These are phyloP conservation scores for Gastrodia elata DNA, from an alignment of 106 monocot species.

Conservation along the genomic window DNA sequence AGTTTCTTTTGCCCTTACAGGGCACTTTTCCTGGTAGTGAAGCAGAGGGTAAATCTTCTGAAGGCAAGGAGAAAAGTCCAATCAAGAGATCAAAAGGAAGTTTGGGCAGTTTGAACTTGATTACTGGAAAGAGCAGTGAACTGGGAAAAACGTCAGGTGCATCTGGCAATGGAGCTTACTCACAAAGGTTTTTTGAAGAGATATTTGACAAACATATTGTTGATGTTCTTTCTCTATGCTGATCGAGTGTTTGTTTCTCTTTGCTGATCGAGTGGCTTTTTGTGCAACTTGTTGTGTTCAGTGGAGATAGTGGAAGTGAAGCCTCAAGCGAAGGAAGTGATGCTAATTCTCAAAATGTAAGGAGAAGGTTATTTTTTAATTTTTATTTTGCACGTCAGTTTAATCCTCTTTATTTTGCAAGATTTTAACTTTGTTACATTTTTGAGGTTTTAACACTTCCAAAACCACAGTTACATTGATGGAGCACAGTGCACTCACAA, in stretches of 20 bases:
- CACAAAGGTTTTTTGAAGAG: slow-evolving; percentile 47
- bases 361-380: neutral
- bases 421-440: neutral
- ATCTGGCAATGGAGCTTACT: slow-evolving; percentile 62
- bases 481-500: neutral
- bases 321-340: slow-evolving; percentile 96
- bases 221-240: neutral
- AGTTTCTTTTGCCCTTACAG: slow-evolving; percentile 18
- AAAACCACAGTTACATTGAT: neutral
- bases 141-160: slow-evolving; percentile 57
- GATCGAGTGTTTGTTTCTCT: neutral
- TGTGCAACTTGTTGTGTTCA: slow-evolving; percentile 18
- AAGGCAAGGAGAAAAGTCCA: slow-evolving; percentile 75
- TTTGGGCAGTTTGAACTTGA: slow-evolving; percentile 85
- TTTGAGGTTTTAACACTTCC: neutral
- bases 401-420: neutral
- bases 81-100: slow-evolving; percentile 82
- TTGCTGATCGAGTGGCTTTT: neutral
- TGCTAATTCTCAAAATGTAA: slow-evolving; percentile 87
- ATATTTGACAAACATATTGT: neutral
- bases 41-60: slow-evolving; percentile 55
- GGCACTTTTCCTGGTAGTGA: slow-evolving; percentile 41
- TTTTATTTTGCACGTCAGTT: slow-evolving; percentile 5
- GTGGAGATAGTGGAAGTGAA: slow-evolving; percentile 88
- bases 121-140: slow-evolving; percentile 79